Conservation (phyloP, 768 basidiomycete species). For the Xerocomellus chrysenteron region DNA sequence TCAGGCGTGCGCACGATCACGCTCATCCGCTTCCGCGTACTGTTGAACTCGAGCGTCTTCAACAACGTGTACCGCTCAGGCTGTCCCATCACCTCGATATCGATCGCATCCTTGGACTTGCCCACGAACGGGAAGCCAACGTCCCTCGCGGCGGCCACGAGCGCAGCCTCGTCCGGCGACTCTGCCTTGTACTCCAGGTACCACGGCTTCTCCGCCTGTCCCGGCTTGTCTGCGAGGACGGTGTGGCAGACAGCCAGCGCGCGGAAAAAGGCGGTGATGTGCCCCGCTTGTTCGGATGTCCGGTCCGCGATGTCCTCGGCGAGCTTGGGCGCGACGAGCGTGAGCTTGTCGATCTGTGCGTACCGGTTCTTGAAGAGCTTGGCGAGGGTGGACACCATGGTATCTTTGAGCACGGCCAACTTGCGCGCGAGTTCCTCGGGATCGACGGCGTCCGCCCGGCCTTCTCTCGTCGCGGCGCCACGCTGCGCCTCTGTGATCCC, state of each 20-base stretch:
- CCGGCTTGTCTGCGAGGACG: conserved; percentile 78
- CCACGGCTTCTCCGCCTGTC: conserved; percentile 58
- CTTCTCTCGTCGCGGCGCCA: conserved; percentile 84
- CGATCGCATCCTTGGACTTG: conserved; percentile 69
- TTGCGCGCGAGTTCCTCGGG: conserved; percentile 70
- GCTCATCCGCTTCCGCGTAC: conserved; percentile 93
- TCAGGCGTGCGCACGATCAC: conserved; percentile 85
- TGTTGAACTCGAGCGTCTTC: conserved; percentile 90
- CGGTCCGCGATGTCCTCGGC: conserved; percentile 74
- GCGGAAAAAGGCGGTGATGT: conserved; percentile 86
- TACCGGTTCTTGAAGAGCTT: conserved; percentile 87
- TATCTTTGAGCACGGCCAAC: conserved; percentile 61
- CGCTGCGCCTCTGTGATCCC: conserved; percentile 95
- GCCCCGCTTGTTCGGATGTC: conserved; percentile 54
- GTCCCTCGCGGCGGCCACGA: conserved; percentile 90
- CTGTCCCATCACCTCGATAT: conserved; percentile 92
- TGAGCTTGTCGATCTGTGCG: conserved; percentile 75
- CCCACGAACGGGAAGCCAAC: conserved; percentile 89
- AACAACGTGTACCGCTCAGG: conserved; percentile 77
- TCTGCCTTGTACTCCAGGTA: conserved; percentile 91
- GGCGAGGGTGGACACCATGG: conserved; percentile 78
- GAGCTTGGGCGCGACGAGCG: conserved; percentile 83
- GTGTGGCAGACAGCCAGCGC: conserved; percentile 93
- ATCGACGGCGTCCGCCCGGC: conserved; percentile 60
- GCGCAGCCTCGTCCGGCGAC: conserved; percentile 92